phyloP scores from a whole-genome alignment of 495 filamentous ascomycete genomes.

The Trypethelium eluteriae region DNA sequence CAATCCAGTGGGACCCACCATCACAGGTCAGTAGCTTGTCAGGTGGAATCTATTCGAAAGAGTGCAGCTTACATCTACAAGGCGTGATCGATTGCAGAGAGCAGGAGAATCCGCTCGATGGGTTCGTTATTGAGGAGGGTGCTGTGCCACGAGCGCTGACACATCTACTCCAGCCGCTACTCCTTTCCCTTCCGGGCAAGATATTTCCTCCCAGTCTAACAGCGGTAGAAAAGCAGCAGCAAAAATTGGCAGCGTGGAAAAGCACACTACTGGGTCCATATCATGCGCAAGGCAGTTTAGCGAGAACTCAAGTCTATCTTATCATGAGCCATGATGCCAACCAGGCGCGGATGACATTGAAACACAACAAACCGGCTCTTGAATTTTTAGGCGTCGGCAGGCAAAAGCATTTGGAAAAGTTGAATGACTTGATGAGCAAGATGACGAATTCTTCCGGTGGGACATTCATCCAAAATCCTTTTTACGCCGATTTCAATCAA shows the following conservation, averaged over 20 bases:
- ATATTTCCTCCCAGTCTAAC: conserved; percentile 36
- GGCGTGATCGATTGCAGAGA: conserved; percentile 53
- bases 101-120: conserved; percentile 50
- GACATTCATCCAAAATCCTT: conserved; percentile 50
- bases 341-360: conserved; percentile 51
- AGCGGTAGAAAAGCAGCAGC: conserved; percentile 38
- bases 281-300: conserved; percentile 45
- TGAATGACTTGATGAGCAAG: conserved; percentile 45
- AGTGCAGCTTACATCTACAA: neutral
- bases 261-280: conserved; percentile 52
- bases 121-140: conserved; percentile 60
- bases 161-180: conserved; percentile 49
- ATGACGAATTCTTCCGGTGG: conserved; percentile 52
- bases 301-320: conserved; percentile 58
- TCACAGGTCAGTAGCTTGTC: conserved; percentile 38
- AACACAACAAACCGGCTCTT: conserved; percentile 52
- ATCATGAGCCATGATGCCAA: conserved; percentile 66
- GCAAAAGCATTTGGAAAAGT: conserved; percentile 46
- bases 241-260: conserved; percentile 35
- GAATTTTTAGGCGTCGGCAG: conserved; percentile 52
- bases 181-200: conserved; percentile 49
- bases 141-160: conserved; percentile 51
- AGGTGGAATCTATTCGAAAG: neutral
- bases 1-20: conserved; percentile 55
- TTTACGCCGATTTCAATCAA: conserved; percentile 46